A percentile compares a stretch with the other conserved stretches of the same genome.
Evolutionary conservation across 2,329 filamentous ascomycete genomes (phyloP).

Genomic region (Phyllosticta capitalensis): DNA sequence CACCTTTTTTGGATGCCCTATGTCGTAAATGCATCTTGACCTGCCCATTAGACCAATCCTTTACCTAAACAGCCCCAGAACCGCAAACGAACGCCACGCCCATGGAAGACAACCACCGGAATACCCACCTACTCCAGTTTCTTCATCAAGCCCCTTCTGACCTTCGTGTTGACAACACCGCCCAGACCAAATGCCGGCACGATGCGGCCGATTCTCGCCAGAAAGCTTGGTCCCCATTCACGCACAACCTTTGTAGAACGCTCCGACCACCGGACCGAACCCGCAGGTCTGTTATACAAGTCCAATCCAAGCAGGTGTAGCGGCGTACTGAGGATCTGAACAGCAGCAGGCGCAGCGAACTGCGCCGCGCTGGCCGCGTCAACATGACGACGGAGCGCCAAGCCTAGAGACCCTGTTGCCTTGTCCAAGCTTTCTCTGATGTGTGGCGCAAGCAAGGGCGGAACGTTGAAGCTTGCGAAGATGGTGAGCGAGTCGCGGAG

Average conservation of each 20-base stretch:
- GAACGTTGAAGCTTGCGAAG: conserved; percentile 86
- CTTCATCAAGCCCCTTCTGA: conserved; percentile 59
- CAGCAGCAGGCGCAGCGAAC: conserved; percentile 27
- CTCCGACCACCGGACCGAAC: conserved; percentile 44
- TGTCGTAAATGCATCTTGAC: no score
- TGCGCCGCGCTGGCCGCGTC: conserved; percentile 11
- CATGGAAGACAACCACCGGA: no score
- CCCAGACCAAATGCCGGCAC: conserved; percentile 83
- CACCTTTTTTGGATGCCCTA: no score
- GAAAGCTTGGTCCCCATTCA: conserved; percentile 66
- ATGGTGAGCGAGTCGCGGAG: conserved; percentile 79
- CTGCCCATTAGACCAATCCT: no score
- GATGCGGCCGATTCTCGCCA: conserved; percentile 73
- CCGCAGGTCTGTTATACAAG: conserved; percentile 59
- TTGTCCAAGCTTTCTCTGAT: conserved; percentile 34
- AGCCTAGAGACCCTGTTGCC: conserved; percentile 16
- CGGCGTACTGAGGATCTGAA: conserved; percentile 74
- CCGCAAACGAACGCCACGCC: no score
- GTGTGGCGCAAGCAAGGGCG: conserved; percentile 63
- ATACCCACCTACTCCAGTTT: conserved; percentile 16
- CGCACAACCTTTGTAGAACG: conserved; percentile 57
- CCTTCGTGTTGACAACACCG: conserved; percentile 71
- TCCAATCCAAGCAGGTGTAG: conserved; percentile 79
- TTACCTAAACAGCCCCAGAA: no score
- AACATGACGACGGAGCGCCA: conserved; percentile 42